Base-by-base conservation (phyloP, 192 early-diverging fungal species). In the Linnemannia hyalina region DNA sequence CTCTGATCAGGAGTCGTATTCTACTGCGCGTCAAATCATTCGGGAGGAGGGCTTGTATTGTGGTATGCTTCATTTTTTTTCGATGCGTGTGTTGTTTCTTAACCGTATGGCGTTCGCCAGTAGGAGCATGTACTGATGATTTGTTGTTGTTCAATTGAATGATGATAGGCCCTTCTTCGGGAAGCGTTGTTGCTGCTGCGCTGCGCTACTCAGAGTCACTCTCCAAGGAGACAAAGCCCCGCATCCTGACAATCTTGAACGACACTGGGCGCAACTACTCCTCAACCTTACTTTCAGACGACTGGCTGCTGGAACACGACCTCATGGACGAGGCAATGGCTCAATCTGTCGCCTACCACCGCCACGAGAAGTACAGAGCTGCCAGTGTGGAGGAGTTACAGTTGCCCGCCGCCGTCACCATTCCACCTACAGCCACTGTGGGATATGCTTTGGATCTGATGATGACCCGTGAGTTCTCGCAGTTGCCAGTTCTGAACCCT, bases 361-460 rank as follows among this genome's bases (percentile, higher is more conserved):
- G 90, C 70, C 88, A 89, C 42, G 93, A 93, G 29, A 92, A 95
- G 80, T 96, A 94, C 79, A 92, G 96, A 6, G 96, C 91, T 44
- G 96, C 96, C 4, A 94, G 92, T 57, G 93, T 97, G 10, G 97
- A 97, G 78, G 97, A 97, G 73, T 86, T 97, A 36, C 97, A 97
- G 79, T 82, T 97, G 16, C 95, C 95, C 0, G 94, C 93, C 0
- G 96, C 97, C 1, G 92, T 96, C 2, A 92, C 94, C 22, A 92
- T 97, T 10, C 80, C 91, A 20, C 92, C 92, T 36, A 85, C 79
- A 40, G 88, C 93, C 52, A 80, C 92, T 3, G 84, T 96, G 29
- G 89, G 91, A 2, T 87, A 90, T 18, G 96, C 97, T 8, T 70
- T 96, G 29, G 93, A 93, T 54, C 78, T 96, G 76, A 97, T 97